A percentile compares a stretch with the other conserved stretches of the same genome.
Evolutionary conservation across 225 moss, liverwort and hornwort genomes (phyloP).

Genomic region (Antitrichia curtipendula): DNA sequence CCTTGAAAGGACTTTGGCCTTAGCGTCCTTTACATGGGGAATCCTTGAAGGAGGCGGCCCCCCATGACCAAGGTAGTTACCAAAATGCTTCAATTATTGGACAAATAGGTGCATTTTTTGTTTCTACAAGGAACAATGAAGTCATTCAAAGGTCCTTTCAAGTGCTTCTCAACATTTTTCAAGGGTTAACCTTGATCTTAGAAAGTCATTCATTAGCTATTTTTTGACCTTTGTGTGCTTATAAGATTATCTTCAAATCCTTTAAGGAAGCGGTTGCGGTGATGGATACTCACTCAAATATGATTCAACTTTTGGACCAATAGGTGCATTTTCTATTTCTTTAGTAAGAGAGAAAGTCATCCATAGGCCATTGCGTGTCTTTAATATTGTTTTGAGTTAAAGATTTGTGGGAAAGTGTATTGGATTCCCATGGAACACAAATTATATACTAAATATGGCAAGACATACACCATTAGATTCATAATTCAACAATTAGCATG

Average conservation of each 20-base stretch:
- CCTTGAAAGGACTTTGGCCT: neutral
- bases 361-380: rapidly evolving
- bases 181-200: neutral
- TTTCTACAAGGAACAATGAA: neutral
- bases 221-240: rapidly evolving
- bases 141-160: too few species aligned
- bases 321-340: neutral
- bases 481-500: neutral
- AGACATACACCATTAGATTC: neutral
- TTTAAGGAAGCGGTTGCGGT: rapidly evolving
- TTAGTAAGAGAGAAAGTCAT: rapidly evolving
- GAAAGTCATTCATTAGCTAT: neutral
- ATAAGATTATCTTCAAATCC: rapidly evolving
- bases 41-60: too few species aligned
- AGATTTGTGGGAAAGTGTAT: rapidly evolving
- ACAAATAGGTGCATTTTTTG: neutral
- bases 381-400: rapidly evolving
- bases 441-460: too few species aligned
- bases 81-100: neutral
- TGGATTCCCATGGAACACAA: rapidly evolving
- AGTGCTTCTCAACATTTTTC: too few species aligned
- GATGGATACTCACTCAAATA: neutral
- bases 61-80: neutral
- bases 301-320: neutral
- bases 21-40: too few species aligned